phyloP scores from a whole-genome alignment of 2,329 filamentous ascomycete genomes.

The Penicillium expansum region DNA sequence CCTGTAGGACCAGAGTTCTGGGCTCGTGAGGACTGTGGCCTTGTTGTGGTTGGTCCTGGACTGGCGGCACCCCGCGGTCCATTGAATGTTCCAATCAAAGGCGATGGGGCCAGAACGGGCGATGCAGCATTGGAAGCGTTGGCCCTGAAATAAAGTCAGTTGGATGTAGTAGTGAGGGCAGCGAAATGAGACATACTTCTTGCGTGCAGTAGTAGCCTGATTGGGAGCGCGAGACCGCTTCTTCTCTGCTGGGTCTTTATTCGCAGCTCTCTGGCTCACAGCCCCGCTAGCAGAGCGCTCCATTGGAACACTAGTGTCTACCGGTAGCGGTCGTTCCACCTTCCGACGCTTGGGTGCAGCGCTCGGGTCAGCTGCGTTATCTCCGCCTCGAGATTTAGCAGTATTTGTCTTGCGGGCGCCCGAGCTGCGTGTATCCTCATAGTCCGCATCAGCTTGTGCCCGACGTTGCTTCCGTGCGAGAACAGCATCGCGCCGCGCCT shows the following conservation, averaged over 20 bases:
- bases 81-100: slow-evolving; percentile 64
- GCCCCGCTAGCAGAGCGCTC: slow-evolving; percentile 41
- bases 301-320: slow-evolving; percentile 37
- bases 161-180: not conserved
- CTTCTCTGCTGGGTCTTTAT: slow-evolving; percentile 63
- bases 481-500: slow-evolving; percentile 78
- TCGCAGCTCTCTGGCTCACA: slow-evolving; percentile 37
- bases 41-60: slow-evolving; percentile 58
- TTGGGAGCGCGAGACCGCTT: slow-evolving; percentile 74
- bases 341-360: slow-evolving; percentile 68
- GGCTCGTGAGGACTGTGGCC: slow-evolving; percentile 67
- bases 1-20: slow-evolving; percentile 68
- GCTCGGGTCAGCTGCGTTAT: slow-evolving; percentile 24
- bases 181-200: slow-evolving; percentile 60
- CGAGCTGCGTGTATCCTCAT: slow-evolving; percentile 61
- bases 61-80: slow-evolving; percentile 59
- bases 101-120: slow-evolving; percentile 71
- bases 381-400: slow-evolving; percentile 50
- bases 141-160: slow-evolving; percentile 41
- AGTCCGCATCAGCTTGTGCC: slow-evolving; percentile 73
- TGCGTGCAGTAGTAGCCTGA: slow-evolving; percentile 63
- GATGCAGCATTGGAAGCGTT: slow-evolving; percentile 57
- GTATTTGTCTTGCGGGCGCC: slow-evolving; percentile 55
- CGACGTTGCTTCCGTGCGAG: slow-evolving; percentile 72
- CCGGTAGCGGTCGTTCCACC: slow-evolving; percentile 61